phyloP scores from a whole-genome alignment of 495 filamentous ascomycete species.

The Gamarada debralockiae region DNA sequence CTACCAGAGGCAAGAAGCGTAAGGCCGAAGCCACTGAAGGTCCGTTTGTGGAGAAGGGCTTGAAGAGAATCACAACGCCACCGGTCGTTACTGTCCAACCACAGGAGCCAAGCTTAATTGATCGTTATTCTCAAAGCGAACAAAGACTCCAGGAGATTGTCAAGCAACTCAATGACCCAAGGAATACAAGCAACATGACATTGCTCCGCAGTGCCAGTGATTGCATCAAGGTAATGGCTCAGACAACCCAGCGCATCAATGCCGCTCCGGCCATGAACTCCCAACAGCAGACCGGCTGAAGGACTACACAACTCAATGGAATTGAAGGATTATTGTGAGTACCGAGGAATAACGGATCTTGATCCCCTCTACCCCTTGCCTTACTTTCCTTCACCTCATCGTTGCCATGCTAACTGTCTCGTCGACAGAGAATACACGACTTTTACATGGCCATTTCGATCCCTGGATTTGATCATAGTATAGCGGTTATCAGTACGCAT shows the following conservation, averaged over 20 bases:
- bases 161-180: conserved; percentile 19
- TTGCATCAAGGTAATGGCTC: conserved; percentile 22
- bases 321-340: conserved; percentile 15
- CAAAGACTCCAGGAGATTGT: conserved; percentile 14
- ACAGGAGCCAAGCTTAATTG: conserved; percentile 19
- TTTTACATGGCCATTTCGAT: not conserved
- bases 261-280: not conserved
- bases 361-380: not conserved
- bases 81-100: conserved; percentile 16
- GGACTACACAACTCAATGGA: not conserved
- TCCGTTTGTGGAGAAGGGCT: not conserved
- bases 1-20: conserved; percentile 18
- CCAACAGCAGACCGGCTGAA: conserved; percentile 20
- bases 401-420: not conserved
- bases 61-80: conserved; percentile 2
- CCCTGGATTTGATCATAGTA: not conserved
- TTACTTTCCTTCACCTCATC: not conserved
- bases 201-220: conserved; percentile 17
- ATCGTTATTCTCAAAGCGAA: conserved; percentile 13
- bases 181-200: conserved; percentile 12
- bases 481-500: conserved; percentile 25
- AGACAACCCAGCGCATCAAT: conserved; percentile 13
- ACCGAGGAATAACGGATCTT: not conserved
- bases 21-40: conserved; percentile 11
- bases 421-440: not conserved